A percentile compares a stretch with the other conserved stretches of the same genome.
phyloP scores from a whole-genome alignment of 2,329 filamentous ascomycete genomes.

The Colletotrichum limetticola region DNA sequence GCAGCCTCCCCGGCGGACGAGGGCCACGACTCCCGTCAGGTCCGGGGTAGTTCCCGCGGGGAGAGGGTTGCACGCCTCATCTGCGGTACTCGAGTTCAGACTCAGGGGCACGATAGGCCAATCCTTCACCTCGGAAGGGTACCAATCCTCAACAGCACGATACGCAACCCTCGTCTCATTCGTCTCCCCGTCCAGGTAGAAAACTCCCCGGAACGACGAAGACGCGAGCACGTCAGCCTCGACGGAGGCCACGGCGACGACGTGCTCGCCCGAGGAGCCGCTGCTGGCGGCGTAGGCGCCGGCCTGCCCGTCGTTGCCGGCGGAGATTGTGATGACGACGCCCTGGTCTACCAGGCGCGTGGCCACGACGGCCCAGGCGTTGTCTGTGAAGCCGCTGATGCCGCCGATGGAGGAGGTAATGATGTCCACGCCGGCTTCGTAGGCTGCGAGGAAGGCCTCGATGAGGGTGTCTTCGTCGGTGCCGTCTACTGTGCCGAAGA shows the following conservation, averaged over 20 bases:
- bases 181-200: not conserved
- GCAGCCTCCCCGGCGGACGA: conserved; percentile 54
- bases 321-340: conserved; percentile 52
- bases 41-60: conserved; percentile 48
- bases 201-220: conserved; percentile 20
- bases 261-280: conserved; percentile 52
- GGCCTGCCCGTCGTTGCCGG: conserved; percentile 55
- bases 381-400: conserved; percentile 34
- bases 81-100: conserved; percentile 34
- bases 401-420: conserved; percentile 40
- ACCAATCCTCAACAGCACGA: conserved; percentile 21
- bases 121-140: conserved; percentile 28
- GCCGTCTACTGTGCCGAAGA: conserved; percentile 24
- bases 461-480: conserved; percentile 35
- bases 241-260: conserved; percentile 56
- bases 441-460: conserved; percentile 29
- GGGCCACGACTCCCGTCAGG: conserved; percentile 51
- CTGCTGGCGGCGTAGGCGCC: conserved; percentile 53
- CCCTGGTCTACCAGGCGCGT: conserved; percentile 55
- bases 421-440: conserved; percentile 37
- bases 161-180: conserved; percentile 31
- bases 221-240: conserved; percentile 38
- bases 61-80: conserved; percentile 52
- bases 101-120: conserved; percentile 42
- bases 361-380: conserved; percentile 48